Evolutionary conservation across 352 stramenopile species (phyloP).

Genomic region (Blastocystis sp.): DNA sequence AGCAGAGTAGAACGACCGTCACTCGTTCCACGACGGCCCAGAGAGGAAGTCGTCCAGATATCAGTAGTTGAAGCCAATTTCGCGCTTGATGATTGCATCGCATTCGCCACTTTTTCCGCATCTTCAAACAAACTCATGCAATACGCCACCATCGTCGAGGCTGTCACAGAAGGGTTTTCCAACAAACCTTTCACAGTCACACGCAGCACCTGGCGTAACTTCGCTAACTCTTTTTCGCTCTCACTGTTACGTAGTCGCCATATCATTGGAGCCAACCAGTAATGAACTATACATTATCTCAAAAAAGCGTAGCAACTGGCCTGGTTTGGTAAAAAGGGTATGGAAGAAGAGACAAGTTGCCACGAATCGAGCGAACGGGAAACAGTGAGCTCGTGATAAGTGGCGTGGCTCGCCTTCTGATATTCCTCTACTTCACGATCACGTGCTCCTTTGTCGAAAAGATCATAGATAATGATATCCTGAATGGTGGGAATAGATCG

Average conservation of each 20-base stretch:
- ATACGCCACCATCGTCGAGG: background rate
- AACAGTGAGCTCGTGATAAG: slow-evolving; percentile 17
- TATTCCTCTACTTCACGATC: slow-evolving; percentile 50
- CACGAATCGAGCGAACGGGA: slow-evolving; percentile 28
- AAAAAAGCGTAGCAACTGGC: background rate
- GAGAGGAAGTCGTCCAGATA: background rate
- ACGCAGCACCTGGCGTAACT: slow-evolving; percentile 10
- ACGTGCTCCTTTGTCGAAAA: background rate
- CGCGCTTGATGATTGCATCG: background rate
- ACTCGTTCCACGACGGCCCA: background rate
- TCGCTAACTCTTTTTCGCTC: background rate
- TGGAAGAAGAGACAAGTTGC: background rate
- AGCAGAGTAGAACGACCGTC: slow-evolving; percentile 25
- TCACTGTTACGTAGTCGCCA: background rate
- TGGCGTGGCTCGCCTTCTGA: background rate
- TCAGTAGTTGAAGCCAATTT: background rate
- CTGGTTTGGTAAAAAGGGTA: slow-evolving; percentile 59
- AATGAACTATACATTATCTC: slow-evolving; percentile 20
- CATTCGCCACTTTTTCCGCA: background rate
- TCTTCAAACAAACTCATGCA: slow-evolving; percentile 44
- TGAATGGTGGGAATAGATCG: slow-evolving; percentile 13
- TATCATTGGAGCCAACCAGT: slow-evolving; percentile 23
- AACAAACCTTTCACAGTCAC: background rate
- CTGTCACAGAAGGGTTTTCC: slow-evolving; percentile 25
- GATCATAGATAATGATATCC: slow-evolving; percentile 19